Percentiles rank a stretch among this genome's conserved stretches.
phyloP scores from a whole-genome alignment of 2,329 filamentous ascomycete genomes.

The Zymoseptoria pseudotritici region DNA sequence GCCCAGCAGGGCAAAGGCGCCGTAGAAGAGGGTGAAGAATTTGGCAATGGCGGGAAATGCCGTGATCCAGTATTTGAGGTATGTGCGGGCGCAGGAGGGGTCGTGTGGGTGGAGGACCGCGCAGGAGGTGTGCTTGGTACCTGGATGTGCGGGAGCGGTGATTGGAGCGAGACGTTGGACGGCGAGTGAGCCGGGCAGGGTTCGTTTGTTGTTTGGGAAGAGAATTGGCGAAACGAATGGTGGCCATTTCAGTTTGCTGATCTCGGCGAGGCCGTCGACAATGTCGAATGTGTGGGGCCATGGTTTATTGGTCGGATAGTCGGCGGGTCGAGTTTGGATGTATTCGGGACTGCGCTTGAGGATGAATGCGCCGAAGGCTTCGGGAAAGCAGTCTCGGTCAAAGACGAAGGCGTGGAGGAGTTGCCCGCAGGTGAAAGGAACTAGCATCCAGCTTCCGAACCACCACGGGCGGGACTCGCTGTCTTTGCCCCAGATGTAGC shows the following conservation, averaged over 20 bases:
- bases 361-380: constrained; percentile 59
- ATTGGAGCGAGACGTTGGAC: constrained; percentile 68
- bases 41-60: constrained; percentile 73
- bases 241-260: constrained; percentile 79
- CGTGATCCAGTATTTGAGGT: constrained; percentile 77
- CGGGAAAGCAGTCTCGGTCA: constrained; percentile 45
- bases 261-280: constrained; percentile 71
- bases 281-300: constrained; percentile 75
- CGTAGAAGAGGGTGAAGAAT: constrained; percentile 69
- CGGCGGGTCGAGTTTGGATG: constrained; percentile 62
- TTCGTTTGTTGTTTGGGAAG: constrained; percentile 57
- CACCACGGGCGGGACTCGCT: constrained; percentile 59
- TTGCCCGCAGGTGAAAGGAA: constrained; percentile 44
- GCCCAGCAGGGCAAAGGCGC: constrained; percentile 60
- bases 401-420: constrained; percentile 46
- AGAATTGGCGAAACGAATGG: constrained; percentile 80
- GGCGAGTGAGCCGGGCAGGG: constrained; percentile 48
- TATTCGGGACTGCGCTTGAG: constrained; percentile 68
- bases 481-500: constrained; percentile 40
- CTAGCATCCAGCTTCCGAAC: constrained; percentile 46
- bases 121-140: constrained; percentile 78
- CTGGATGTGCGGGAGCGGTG: constrained; percentile 76
- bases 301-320: constrained; percentile 60
- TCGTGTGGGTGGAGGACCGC: constrained; percentile 81
- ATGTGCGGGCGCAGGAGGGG: constrained; percentile 80